Base-by-base conservation (phyloP, 108 stramenopile genomes). In the Nitzschia sp. region DNA sequence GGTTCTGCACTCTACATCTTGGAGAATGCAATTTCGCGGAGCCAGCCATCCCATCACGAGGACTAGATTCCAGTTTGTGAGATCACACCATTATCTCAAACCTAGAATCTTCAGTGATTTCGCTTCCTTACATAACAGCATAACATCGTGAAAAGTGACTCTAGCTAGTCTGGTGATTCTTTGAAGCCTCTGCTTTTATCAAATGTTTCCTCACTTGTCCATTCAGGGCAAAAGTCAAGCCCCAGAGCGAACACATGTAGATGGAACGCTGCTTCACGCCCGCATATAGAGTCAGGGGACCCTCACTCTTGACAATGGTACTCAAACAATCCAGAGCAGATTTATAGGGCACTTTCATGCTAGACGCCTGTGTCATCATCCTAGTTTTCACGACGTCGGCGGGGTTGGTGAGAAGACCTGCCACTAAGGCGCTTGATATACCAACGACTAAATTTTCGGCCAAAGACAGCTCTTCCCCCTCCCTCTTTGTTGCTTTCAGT, bases 361-460 rank as follows among this genome's bases (percentile, higher is more conserved):
- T 79, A 41, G 89, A 76, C 2, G 84, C 85, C 52, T 90, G 89
- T 22, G 89, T 90, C 89, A 90, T 90, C 82, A 90, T 85, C 26
- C 89, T 44, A 2, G 89, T 90, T 68, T 90, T 90, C 8, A 90
- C 65, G 9, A 90, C 84, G 57, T 90, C 89, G 2, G 77, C 58
- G 22, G 88, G 88, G 33, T 89, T 80, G 0, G 88, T 89, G 16
- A 72, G 16, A 2, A 75, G 6, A 53, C 66, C 76, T 9, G 74
- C 84, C 13, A 88, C 28, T 33, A 88, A 50, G 3, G 87, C 84
- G 21, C 79, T 75, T 0, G 74, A 27, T 3, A 88, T 79, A 45
- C 84, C 87, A 32, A 79, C 58, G 21, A 31, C 71, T n/a, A 83
- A 19, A 59, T 85, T 79, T 33, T 83, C 82, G 22, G 61, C 33